Conservation (phyloP, 2,329 filamentous ascomycete species). For the Sclerotinia subarctica region DNA sequence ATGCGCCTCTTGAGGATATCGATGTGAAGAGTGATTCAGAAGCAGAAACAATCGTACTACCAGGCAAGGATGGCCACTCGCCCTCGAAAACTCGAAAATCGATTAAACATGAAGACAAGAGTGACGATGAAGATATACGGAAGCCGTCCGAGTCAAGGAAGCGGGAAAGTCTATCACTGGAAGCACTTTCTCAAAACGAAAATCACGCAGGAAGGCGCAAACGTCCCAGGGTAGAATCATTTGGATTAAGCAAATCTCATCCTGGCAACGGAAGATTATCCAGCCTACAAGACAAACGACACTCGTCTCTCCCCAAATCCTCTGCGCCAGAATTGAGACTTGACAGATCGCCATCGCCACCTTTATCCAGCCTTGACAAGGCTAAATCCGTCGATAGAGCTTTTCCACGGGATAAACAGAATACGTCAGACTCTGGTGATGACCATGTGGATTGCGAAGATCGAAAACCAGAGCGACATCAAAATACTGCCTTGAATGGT, state of each 20-base stretch:
- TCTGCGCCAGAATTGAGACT: constrained; percentile 55
- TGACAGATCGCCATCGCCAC: constrained; percentile 36
- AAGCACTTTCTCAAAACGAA: constrained; percentile 31
- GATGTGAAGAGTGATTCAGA: constrained; percentile 62
- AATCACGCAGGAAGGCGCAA: constrained; percentile 48
- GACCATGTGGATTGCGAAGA: constrained; percentile 31
- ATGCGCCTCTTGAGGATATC: constrained; percentile 25
- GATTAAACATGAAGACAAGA: constrained; percentile 62
- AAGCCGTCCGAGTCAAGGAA: constrained; percentile 25
- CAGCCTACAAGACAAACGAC: constrained; percentile 45
- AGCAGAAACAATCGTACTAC: constrained; percentile 67
- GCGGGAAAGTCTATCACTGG: constrained; percentile 9
- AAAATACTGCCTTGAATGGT: constrained; percentile 31
- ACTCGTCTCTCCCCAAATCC: constrained; percentile 36
- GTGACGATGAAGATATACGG: constrained; percentile 49
- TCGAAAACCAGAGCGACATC: constrained; percentile 28
- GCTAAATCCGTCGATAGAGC: constrained; percentile 42
- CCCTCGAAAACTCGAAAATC: constrained; percentile 59
- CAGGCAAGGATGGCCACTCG: constrained; percentile 62
- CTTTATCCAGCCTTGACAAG: constrained; percentile 28
- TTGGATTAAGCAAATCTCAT: constrained; percentile 12
- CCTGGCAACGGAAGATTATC: constrained; percentile 40
- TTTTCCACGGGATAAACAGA: constrained; percentile 43
- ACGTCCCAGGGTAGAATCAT: constrained; percentile 37
- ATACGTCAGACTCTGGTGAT: constrained; percentile 37